Percentiles rank a stretch among this genome's conserved stretches.
Evolutionary conservation across 139 green algal genomes (phyloP).

Genomic region (Zygnema circumcarinatum): DNA sequence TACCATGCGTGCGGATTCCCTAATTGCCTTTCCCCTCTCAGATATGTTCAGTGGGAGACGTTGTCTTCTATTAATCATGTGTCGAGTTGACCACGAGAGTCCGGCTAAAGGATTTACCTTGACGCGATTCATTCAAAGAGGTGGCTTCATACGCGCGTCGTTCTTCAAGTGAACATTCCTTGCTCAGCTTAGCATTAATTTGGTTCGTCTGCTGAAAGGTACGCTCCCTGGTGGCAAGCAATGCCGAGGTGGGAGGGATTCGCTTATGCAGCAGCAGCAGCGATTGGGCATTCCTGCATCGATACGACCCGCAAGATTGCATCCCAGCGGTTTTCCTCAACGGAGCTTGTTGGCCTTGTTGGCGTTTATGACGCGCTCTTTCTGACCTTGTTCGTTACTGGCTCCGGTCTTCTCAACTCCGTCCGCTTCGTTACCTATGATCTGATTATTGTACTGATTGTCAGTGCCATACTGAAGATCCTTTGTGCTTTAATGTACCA

Average conservation of each 20-base stretch:
- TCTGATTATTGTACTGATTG: constrained; percentile 9
- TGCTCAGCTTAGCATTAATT: too few relatives aligned
- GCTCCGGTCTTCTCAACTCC: not conserved
- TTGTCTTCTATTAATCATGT: too few relatives aligned
- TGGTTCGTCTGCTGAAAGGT: too few relatives aligned
- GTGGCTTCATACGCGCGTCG: too few relatives aligned
- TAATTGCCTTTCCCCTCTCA: too few relatives aligned
- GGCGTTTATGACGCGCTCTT: constrained; percentile 39
- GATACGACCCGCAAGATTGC: constrained; percentile 43
- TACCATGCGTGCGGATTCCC: too few relatives aligned
- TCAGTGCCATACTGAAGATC: constrained; percentile 38
- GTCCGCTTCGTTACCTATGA: constrained; percentile 20
- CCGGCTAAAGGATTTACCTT: too few relatives aligned
- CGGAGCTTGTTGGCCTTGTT: constrained; percentile 37
- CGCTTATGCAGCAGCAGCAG: constrained; percentile 27
- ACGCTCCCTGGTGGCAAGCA: too few relatives aligned
- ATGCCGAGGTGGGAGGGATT: constrained; percentile 37
- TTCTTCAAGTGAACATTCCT: too few relatives aligned
- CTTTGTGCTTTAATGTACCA: constrained; percentile 64
- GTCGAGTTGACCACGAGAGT: too few relatives aligned
- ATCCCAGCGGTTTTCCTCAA: constrained; percentile 29
- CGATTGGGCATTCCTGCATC: constrained; percentile 39
- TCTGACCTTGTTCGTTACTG: constrained; percentile 4
- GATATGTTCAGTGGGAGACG: too few relatives aligned
- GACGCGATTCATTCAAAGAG: too few relatives aligned